Evolutionary conservation across 2,329 filamentous ascomycete species (phyloP), one percentile per base, ranked within the genome.

Genomic region (Xylariaceae sp.): DNA sequence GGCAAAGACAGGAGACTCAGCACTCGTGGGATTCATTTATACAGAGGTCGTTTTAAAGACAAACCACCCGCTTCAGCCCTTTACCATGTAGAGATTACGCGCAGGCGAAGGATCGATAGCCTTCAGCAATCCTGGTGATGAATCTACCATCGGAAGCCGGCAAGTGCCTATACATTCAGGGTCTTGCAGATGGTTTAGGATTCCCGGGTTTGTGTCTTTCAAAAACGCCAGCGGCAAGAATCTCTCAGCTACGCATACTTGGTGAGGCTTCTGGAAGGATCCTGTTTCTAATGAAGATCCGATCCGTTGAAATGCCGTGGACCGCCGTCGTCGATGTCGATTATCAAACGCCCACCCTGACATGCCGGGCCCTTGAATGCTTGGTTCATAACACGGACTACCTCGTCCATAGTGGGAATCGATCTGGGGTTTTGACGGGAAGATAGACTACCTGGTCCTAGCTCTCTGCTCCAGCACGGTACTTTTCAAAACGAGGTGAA

Each of bases 401-500:
- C 60, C 56, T 32, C 49, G 58, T 48, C 51, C 29, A 59, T 59
- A 53, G 51, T 26, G 49, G 52, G 42, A 46, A 53, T 55, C 40
- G 47, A 48, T 53, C 53, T 49, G 40, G 7, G 60, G 45, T 32
- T 29, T 47, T 54, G 51, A 57, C 48, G 52, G 46, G 45, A 54
- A 48, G 60, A 62, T 14, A 37, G 9, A 14, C 32, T 37, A 37
- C 32, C 32, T 37, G 12, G 32, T 37, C 6, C 5, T 16, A 37
- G 7, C 12, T 37, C 12, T 37, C 12, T 37, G 12, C 32, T 16
- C 9, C 32, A 10, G 12, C 32, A 37, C 32, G 32, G 32, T 37
- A 53, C 26, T 48, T 40, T 29, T 54, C 59, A 66, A n/a, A 65
- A 65, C 64, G 42, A 42, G 52, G 43, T 53, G 57, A 56, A 59